phyloP scores from a whole-genome alignment of 2,329 filamentous ascomycete genomes.

The Alternaria sp. region DNA sequence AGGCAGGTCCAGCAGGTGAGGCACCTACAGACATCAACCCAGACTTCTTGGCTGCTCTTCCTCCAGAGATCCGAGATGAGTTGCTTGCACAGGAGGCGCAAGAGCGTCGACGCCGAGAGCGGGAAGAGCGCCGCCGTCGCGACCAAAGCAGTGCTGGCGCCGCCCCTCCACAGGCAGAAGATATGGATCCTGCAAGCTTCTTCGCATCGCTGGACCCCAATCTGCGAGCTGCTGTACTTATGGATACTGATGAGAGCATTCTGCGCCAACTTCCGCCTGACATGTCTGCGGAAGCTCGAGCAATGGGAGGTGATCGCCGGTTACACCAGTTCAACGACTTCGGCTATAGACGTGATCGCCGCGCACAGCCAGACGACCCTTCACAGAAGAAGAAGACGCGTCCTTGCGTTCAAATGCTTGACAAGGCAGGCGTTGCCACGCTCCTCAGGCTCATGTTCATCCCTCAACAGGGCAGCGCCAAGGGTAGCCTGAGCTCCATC shows the following conservation, averaged over 20 bases:
- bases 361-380: constrained; percentile 53
- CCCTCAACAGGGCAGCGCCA: constrained; percentile 85
- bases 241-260: constrained; percentile 90
- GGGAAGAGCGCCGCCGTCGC: constrained; percentile 78
- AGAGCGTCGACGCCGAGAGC: constrained; percentile 85
- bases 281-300: constrained; percentile 83
- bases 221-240: constrained; percentile 82
- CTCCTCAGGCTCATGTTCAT: constrained; percentile 98
- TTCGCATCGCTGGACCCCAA: constrained; percentile 85
- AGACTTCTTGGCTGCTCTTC: constrained; percentile 92
- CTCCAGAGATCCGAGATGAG: constrained; percentile 86
- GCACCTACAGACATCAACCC: constrained; percentile 85
- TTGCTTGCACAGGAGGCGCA: constrained; percentile 88
- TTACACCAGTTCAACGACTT: constrained; percentile 59
- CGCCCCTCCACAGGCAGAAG: constrained; percentile 57
- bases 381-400: constrained; percentile 70
- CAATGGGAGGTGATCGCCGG: constrained; percentile 64
- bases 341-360: constrained; percentile 41
- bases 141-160: constrained; percentile 58
- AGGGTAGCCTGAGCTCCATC: constrained; percentile 82
- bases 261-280: constrained; percentile 84
- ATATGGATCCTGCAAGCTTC: constrained; percentile 94
- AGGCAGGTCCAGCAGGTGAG: constrained; percentile 61
- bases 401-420: constrained; percentile 92
- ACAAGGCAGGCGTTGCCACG: constrained; percentile 95